A percentile compares a stretch with the other conserved stretches of the same genome.
Evolutionary conservation across 2,329 filamentous ascomycete species (phyloP).

Genomic region (Ramularia endophylla): DNA sequence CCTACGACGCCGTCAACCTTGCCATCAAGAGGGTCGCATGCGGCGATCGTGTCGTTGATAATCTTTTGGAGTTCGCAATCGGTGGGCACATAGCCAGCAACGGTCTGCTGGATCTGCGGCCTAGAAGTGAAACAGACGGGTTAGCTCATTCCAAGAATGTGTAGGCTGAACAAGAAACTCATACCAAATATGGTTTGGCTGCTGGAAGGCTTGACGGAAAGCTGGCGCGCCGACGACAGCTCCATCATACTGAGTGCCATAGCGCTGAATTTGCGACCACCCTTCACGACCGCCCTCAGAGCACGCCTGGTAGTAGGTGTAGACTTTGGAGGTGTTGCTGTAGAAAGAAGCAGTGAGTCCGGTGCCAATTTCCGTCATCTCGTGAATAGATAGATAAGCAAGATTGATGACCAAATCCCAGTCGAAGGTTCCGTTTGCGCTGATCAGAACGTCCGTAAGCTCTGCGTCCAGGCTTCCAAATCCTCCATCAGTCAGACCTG

Average conservation of each 20-base stretch:
- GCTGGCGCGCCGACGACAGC: conserved; percentile 43
- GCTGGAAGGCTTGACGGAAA: conserved; percentile 42
- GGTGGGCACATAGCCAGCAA: conserved; percentile 35
- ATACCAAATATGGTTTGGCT: conserved; percentile 40
- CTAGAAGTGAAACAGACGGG: too few species aligned
- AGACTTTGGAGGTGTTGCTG: conserved; percentile 27
- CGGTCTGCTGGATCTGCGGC: conserved; percentile 36
- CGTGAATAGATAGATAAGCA: conserved; percentile 46
- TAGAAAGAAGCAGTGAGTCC: conserved; percentile 34
- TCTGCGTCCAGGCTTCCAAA: too few species aligned
- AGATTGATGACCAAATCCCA: conserved; percentile 47
- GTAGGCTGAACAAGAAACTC: too few species aligned
- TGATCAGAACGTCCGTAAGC: too few species aligned
- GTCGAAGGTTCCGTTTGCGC: conserved; percentile 47
- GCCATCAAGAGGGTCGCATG: conserved; percentile 52
- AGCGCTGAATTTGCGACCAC: conserved; percentile 48
- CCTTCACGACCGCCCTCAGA: conserved; percentile 49
- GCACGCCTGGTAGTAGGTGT: conserved; percentile 50
- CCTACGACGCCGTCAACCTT: conserved; percentile 49
- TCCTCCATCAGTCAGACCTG: conserved; percentile 46
- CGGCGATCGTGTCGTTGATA: conserved; percentile 48
- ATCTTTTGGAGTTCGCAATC: conserved; percentile 46
- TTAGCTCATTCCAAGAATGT: too few species aligned
- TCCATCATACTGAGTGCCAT: conserved; percentile 44
- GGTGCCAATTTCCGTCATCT: conserved; percentile 47